These are phyloP conservation scores for Fomitopsis schrenkii DNA, from an alignment of 1,284 basidiomycete species.

Conservation along the genomic window DNA sequence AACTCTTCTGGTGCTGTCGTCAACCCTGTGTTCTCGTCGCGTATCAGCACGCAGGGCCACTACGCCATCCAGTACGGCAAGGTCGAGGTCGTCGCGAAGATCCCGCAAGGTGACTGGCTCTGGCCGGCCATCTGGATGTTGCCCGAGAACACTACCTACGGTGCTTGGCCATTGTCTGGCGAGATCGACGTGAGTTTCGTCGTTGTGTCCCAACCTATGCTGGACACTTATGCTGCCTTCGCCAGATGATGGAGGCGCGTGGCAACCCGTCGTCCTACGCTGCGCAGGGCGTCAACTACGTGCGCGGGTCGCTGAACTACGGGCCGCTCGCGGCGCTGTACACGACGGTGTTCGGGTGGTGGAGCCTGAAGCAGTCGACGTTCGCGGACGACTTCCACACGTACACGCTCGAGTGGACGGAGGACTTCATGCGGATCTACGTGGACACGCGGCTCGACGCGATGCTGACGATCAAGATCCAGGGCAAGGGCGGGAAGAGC, in stretches of 20 bases:
- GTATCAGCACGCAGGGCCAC: slow-evolving; percentile 63
- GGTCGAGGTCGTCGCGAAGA: slow-evolving; percentile 58
- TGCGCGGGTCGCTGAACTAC: slow-evolving; percentile 75
- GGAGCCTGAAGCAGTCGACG: slow-evolving; percentile 57
- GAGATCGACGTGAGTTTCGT: slow-evolving; percentile 59
- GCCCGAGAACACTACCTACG: slow-evolving; percentile 66
- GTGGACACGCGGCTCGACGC: slow-evolving; percentile 40
- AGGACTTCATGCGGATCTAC: slow-evolving; percentile 58
- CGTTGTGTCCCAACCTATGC: neutral
- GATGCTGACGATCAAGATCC: slow-evolving; percentile 42
- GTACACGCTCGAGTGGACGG: slow-evolving; percentile 80
- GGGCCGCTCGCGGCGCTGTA: slow-evolving; percentile 57
- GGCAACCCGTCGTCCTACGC: slow-evolving; percentile 63
- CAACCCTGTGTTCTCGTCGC: slow-evolving; percentile 74
- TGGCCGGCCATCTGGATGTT: slow-evolving; percentile 89
- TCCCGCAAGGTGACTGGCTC: slow-evolving; percentile 57
- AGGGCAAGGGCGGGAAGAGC: slow-evolving; percentile 35
- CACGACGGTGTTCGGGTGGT: slow-evolving; percentile 64
- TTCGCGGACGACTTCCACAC: slow-evolving; percentile 69
- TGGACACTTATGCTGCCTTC: neutral
- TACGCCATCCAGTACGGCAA: slow-evolving; percentile 66
- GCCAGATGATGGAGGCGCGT: slow-evolving; percentile 66
- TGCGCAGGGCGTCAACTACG: slow-evolving; percentile 66
- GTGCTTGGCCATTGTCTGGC: slow-evolving; percentile 70
- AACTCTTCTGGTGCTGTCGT: slow-evolving; percentile 45